Evolutionary conservation across 2,329 filamentous ascomycete species (phyloP), one percentile per base, ranked within the genome.

Genomic region (Fusarium sp.): DNA sequence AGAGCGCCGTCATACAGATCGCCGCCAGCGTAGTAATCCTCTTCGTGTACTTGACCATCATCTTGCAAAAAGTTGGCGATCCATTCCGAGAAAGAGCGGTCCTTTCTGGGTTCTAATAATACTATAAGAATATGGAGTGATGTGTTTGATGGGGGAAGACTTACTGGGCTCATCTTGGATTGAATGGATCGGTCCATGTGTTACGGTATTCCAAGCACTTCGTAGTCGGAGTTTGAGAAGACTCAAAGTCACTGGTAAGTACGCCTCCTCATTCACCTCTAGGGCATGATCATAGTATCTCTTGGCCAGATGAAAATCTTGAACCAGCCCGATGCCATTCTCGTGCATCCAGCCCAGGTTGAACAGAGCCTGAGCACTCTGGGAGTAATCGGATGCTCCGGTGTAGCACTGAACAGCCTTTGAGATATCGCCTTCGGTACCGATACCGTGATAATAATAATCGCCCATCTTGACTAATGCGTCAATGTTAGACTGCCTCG

Each of bases 271-370:
- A 74, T 97, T 99, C 1, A 95, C 95, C 75, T 95, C 93, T 31
- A 98, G 83, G 1, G 96, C 95, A 64, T 96, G 87, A 74, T 99
- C 96, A 77, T 99, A 99, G 80, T 95, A 97, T 55, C 96, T 87
- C 81, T 99, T 99, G 3, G 97, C 96, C 58, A 99, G 89, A 76
- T 99, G 96, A 78, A 97, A 99, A 77, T 99, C 96, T 78, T 99
- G 96, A 56, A 92, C 91, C 20, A 98, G 88, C 3, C 95, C 94
- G 50, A 98, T 86, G 9, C 96, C 96, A 75, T 98, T 98, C 81
- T 99, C 96, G 76, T 99, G 94, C 95, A 99, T 98, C 96, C 96
- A 99, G 7, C 96, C 97, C 15, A 99, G 85, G 75, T 99, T 98
- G 88, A 94, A 99, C 59, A 98, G 89, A 15, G 97, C 96, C 80